Evolutionary conservation across 2,329 filamentous ascomycete genomes (phyloP), one percentile per base, ranked within the genome.

Genomic region (Cladosporium sp.): DNA sequence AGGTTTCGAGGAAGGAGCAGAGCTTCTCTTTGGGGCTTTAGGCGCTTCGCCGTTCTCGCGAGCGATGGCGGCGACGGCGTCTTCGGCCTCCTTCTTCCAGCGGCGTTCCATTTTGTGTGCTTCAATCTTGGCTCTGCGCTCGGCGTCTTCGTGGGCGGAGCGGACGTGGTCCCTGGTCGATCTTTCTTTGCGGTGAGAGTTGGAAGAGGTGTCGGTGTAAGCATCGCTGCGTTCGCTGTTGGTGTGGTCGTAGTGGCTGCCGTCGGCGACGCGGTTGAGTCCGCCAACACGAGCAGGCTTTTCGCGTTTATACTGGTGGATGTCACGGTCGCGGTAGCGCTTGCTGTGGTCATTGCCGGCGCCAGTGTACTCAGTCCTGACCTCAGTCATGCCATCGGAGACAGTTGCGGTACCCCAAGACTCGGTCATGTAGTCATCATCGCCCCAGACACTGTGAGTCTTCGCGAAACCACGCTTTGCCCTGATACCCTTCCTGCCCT

Each of bases 281-380:
- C 93, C 93, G 35, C 93, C 93, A 1, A 97, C 91, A 52, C 89
- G 83, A 0, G 93, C 93, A 1, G 91, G 79, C 71, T 87, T 90
- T 76, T 97, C 93, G 68, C 91, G 82, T 22, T 92, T 89, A 78
- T 97, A 97, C 34, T 84, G 84, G 58, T 88, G 84, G 57, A 97
- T 83, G 60, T 94, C 87, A 47, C 73, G 73, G 64, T 81, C 78
- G 65, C 82, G 80, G 70, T 81, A 80, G 58, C 79, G 75, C 62
- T 80, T 79, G 61, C 74, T 74, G 74, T 78, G 55, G 40, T 66
- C 62, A 35, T 60, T 58, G 25, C 62, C 58, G 34, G 47, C 34
- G 13, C 51, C 58, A 22, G 64, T 61, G 53, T 62, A 61, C 42
- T 68, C 65, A 17, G 64, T 65, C 22, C 59, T 60, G 19, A 68